These are phyloP conservation scores for Talaromyces amestolkiae DNA, from an alignment of 2,329 filamentous ascomycete genomes.

Conservation along the genomic window DNA sequence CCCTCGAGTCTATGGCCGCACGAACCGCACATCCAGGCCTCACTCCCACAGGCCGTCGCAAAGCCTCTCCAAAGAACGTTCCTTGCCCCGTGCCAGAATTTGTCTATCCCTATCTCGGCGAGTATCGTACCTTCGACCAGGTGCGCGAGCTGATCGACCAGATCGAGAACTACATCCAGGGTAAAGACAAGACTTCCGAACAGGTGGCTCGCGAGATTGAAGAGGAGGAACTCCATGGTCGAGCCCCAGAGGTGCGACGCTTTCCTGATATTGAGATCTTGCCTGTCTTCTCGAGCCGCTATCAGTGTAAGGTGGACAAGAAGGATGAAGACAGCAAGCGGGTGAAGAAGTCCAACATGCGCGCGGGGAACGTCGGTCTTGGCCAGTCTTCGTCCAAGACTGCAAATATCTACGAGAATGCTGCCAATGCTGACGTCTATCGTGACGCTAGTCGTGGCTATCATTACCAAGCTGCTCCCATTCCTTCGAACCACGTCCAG, in stretches of 20 bases:
- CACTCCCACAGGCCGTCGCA: slow-evolving; percentile 11
- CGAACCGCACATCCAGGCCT: neutral
- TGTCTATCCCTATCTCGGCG: slow-evolving; percentile 24
- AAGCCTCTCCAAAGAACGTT: slow-evolving; percentile 27
- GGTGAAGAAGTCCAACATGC: neutral
- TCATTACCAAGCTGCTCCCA: neutral
- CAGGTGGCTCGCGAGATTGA: neutral
- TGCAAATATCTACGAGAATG: neutral
- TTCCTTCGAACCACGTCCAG: neutral
- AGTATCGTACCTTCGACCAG: neutral
- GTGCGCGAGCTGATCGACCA: slow-evolving; percentile 29
- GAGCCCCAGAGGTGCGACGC: slow-evolving; percentile 3
- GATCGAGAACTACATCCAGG: slow-evolving; percentile 26
- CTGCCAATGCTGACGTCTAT: neutral
- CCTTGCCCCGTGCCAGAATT: slow-evolving; percentile 35
- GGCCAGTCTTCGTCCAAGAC: slow-evolving; percentile 2
- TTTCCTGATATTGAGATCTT: slow-evolving; percentile 45
- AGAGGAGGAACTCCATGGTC: slow-evolving; percentile 5
- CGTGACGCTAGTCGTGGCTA: neutral
- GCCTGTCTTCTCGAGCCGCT: slow-evolving; percentile 28
- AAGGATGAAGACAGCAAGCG: slow-evolving; percentile 10
- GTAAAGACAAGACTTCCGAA: slow-evolving; percentile 11
- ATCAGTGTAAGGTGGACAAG: slow-evolving; percentile 20
- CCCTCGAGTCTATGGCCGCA: neutral
- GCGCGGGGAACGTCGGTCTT: neutral